Base-by-base conservation (phyloP, 2,329 filamentous ascomycete genomes). In the Apiospora rasikravindrae region DNA sequence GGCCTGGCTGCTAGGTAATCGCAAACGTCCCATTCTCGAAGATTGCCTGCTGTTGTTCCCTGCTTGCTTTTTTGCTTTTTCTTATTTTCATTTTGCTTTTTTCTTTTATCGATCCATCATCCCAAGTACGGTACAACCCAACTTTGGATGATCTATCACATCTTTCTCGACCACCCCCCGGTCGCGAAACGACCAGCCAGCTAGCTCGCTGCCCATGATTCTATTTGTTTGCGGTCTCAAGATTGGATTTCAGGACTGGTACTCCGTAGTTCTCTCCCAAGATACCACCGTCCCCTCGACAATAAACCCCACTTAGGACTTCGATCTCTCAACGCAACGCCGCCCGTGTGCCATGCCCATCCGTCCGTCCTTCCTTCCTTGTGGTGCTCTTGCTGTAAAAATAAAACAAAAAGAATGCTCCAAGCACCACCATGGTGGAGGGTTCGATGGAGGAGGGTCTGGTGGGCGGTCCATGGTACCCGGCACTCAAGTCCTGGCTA, bases 81-180 rank as follows among this genome's bases (percentile, higher is more conserved):
- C 13, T 42, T 42, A 4, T 19, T 57, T 33, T 57, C 22, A 6
- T 33, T 6, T n/a, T n/a, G 45, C 45, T 49, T 49, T 8, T 64
- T 64, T 64, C 8, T 64, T 64, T 64, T 64, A 64, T 40, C 57
- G 33, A 64, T 40, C 57, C 22, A 64, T 64, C 33, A 64, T 64
- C 57, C 57, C 57, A 64, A 64, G 57, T 64, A 24, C 22, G 57
- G 57, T 64, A 64, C 57, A n/a, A n/a, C 57, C 33, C 57, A 64
- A 24, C 8, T 64, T 40, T 40, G 40, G 29, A 40, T 64, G 57
- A 64, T 64, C 29, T 64, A 64, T 64, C 57, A 64, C 57, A 64
- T 64, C 19, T n/a, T 13, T 14, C 16, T 61, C 29, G 53, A 61
- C 53, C 33, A 64, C 53, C 33, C 57, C 57, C 57, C 33, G 57